Evolutionary conservation across 495 filamentous ascomycete species (phyloP), one percentile per base, ranked within the genome.

Genomic region (Chaetomium fimeti): DNA sequence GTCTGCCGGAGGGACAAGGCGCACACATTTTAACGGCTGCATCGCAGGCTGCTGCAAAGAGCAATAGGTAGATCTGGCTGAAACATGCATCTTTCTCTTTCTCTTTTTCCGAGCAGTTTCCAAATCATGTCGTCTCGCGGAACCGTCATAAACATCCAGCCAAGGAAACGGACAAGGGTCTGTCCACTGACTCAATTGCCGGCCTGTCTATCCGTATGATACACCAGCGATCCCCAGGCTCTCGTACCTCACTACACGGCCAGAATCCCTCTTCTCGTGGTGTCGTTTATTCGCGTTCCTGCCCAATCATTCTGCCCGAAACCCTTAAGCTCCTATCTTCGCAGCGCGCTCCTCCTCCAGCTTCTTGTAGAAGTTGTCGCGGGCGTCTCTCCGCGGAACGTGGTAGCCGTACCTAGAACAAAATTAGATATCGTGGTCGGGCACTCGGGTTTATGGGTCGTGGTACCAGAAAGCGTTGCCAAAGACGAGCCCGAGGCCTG

Each of bases 401-500:
- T 83, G 80, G 76, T 74, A 83, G 71, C 80, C 80, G 76, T 81
- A 81, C 80, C 80, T 82, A 66, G 42, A 54, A 22, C 4, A 61
- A 12, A 22, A 54, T 71, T 72, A 73, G 71, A 74, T 24, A 60
- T n/a, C 43, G 9, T 1, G 15, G 49, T 15, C 51, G 9, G 29
- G 49, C 2, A 45, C 15, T 47, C 29, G 57, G 52, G 49, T 42
- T 64, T 64, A 56, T 43, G 20, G 59, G 56, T 63, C 29, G 45
- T 61, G 77, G 63, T 80, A 82, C 80, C 80, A 82, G 75, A 76
- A 82, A 28, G 71, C 72, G 69, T 72, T 77, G 63, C 69, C 79
- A 58, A 81, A 72, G 48, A 67, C 68, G 57, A 81, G 74, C 25
- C 80, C 80, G 56, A 80, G 59, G 66, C 77, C 80, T 82, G 57